These are phyloP conservation scores for Colletotrichum plurivorum DNA, from an alignment of 2,329 filamentous ascomycete genomes.

Conservation along the genomic window DNA sequence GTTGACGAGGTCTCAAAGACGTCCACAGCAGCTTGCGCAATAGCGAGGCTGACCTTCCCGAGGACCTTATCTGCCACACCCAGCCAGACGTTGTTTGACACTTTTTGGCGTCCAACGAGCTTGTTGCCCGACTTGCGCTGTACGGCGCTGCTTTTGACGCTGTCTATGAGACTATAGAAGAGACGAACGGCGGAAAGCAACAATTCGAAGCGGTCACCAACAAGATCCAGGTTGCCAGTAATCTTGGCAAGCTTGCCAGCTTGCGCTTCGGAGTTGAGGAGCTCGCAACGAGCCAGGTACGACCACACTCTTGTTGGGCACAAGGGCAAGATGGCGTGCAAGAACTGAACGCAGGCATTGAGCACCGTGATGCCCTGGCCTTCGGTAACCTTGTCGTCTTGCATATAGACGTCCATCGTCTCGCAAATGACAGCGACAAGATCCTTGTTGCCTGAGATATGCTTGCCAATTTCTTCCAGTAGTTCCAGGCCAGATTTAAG, in stretches of 20 bases:
- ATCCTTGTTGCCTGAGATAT: slow-evolving; percentile 74
- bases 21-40: slow-evolving; percentile 83
- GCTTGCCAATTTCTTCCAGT: slow-evolving; percentile 68
- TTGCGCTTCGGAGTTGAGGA: slow-evolving; percentile 83
- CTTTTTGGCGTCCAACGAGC: slow-evolving; percentile 60
- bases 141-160: slow-evolving; percentile 78
- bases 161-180: slow-evolving; percentile 82
- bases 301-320: slow-evolving; percentile 92
- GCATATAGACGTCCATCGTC: slow-evolving; percentile 81
- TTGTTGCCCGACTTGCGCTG: slow-evolving; percentile 73
- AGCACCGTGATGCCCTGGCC: slow-evolving; percentile 76
- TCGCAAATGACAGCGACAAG: slow-evolving; percentile 87
- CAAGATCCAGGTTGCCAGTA: slow-evolving; percentile 85
- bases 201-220: slow-evolving; percentile 82
- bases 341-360: slow-evolving; percentile 82
- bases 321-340: slow-evolving; percentile 79
- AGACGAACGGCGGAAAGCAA: slow-evolving; percentile 80
- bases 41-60: slow-evolving; percentile 77
- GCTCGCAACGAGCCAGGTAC: slow-evolving; percentile 83
- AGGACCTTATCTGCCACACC: slow-evolving; percentile 85
- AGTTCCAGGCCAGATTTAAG: slow-evolving; percentile 60
- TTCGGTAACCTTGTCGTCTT: slow-evolving; percentile 69
- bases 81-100: slow-evolving; percentile 70
- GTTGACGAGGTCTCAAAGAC: slow-evolving; percentile 87
- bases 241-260: slow-evolving; percentile 84